Evolutionary conservation across 192 early-diverging fungal species (phyloP), one percentile per base, ranked within the genome.

Genomic region (Umbelopsis ramanniana): DNA sequence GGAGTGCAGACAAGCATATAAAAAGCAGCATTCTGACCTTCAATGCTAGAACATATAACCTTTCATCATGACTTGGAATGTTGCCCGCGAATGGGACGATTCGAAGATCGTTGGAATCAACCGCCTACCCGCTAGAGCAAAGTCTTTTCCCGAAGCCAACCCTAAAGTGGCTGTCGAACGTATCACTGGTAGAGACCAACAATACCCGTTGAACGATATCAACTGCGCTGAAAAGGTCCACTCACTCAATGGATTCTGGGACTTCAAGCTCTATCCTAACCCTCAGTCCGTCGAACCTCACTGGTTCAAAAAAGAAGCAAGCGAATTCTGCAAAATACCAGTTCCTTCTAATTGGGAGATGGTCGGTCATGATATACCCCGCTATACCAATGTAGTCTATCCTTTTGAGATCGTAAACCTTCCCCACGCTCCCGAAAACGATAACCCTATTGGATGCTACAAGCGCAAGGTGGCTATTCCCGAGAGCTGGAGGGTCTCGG

Each of bases 311-410:
- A 48, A 70, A 21, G 37, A 52, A 24, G 53, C n/a, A 7, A 35
- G 6, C 29, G 69, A 70, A 24, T 70, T 70, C 69, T 22, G 29
- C 10, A 17, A 40, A 35, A 70, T 70, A 8, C 26, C 69, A 15
- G 69, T 70, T 17, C 69, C 69, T 24, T 52, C 69, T 0, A 70
- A 70, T 15, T 70, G 69, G 69, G 69, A 70, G n/a, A 54, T 52
- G 37, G 50, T 54, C 12, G 69, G 69, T 10, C 69, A 70, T 35
- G 69, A 70, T 43, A 70, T 52, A 19, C 69, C 69, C 21, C n/a
- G 69, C 29, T 70, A 40, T 21, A 54, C 37, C n/a, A 47, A 63
- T 33, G 15, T 52, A 6, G 46, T 69, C 2, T 50, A 69, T 21
- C 67, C 67, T 6, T 68, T 68, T 22, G 67, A 50, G 19, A 22